A percentile compares a stretch with the other conserved stretches of the same genome.
Evolutionary conservation across 202 grass and related monocot genomes (phyloP).

Genomic region (Thinopyrum obtusiflorum): DNA sequence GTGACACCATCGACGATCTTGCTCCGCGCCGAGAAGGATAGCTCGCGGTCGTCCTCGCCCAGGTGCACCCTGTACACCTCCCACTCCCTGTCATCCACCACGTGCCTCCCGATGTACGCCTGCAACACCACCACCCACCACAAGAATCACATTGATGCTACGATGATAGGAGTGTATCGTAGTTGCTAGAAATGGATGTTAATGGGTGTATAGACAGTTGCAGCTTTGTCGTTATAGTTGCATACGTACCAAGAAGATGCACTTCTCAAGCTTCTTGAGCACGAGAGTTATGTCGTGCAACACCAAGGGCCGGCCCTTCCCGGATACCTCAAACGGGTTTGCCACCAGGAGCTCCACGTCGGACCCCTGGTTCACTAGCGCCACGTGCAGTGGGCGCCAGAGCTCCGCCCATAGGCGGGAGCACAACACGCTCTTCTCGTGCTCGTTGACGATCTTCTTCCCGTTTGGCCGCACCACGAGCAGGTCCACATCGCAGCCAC

Average conservation of each 20-base stretch:
- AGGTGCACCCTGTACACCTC: too few relatives aligned
- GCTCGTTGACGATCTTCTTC: conserved; percentile 65
- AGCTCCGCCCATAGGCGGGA: conserved; percentile 54
- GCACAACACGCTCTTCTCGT: conserved; percentile 45
- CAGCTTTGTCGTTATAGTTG: too few relatives aligned
- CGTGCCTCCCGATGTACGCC: too few relatives aligned
- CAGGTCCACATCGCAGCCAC: conserved; percentile 63
- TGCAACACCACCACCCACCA: too few relatives aligned
- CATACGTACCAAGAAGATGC: conserved; percentile 58
- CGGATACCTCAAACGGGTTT: conserved; percentile 65
- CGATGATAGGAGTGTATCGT: too few relatives aligned
- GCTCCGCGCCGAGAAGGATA: too few relatives aligned
- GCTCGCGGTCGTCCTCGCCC: too few relatives aligned
- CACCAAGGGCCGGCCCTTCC: conserved; percentile 64
- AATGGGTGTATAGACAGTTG: too few relatives aligned
- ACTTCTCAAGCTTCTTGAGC: conserved; percentile 63
- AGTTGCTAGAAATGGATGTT: too few relatives aligned
- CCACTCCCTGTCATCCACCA: too few relatives aligned
- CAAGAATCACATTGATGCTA: too few relatives aligned
- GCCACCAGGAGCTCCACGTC: conserved; percentile 67
- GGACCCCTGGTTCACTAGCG: conserved; percentile 56
- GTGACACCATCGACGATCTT: too few relatives aligned
- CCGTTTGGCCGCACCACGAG: conserved; percentile 66
- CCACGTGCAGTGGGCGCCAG: conserved; percentile 44
- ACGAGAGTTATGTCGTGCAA: conserved; percentile 79